These are phyloP conservation scores for Penicillium expansum DNA, from an alignment of 2,329 filamentous ascomycete genomes.

Conservation along the genomic window DNA sequence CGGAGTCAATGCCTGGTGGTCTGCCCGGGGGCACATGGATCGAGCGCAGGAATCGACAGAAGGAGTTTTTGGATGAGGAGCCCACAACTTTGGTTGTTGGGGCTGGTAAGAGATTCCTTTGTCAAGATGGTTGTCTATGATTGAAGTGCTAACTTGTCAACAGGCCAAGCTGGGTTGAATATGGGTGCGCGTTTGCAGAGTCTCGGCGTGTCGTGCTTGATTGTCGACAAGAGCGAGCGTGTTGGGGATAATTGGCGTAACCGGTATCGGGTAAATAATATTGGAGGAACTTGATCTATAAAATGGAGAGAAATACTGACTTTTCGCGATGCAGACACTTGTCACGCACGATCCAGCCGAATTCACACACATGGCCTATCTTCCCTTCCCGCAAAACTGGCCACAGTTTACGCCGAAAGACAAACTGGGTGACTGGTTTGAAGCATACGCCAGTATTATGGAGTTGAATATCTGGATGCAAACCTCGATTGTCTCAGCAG, in stretches of 20 bases:
- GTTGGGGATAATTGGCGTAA: slow-evolving; percentile 53
- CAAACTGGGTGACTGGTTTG: slow-evolving; percentile 51
- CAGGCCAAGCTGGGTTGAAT: slow-evolving; percentile 46
- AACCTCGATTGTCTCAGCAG: slow-evolving; percentile 40
- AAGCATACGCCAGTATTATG: slow-evolving; percentile 50
- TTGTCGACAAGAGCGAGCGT: slow-evolving; percentile 47
- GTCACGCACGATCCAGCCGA: slow-evolving; percentile 42
- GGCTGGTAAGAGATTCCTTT: slow-evolving; percentile 28
- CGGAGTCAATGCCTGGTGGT: slow-evolving; percentile 34
- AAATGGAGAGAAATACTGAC: background rate
- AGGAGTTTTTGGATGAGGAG: slow-evolving; percentile 37
- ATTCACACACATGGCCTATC: slow-evolving; percentile 39
- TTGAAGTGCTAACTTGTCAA: background rate
- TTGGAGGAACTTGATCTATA: too few relatives aligned
- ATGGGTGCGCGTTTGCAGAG: slow-evolving; percentile 43
- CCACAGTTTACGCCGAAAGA: slow-evolving; percentile 47
- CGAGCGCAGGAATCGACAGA: slow-evolving; percentile 33
- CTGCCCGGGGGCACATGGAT: slow-evolving; percentile 37
- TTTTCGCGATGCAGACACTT: slow-evolving; percentile 12
- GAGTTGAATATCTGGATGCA: slow-evolving; percentile 49
- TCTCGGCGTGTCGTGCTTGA: slow-evolving; percentile 40
- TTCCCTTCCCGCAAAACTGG: slow-evolving; percentile 44
- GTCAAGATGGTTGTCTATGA: background rate
- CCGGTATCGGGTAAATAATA: slow-evolving; percentile 44
- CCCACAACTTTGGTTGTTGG: slow-evolving; percentile 44